Percentiles rank a stretch among this genome's conserved stretches.
Evolutionary conservation across 1,139 yeast genomes (phyloP).

Genomic region (Nakaseomyces bracarensis): DNA sequence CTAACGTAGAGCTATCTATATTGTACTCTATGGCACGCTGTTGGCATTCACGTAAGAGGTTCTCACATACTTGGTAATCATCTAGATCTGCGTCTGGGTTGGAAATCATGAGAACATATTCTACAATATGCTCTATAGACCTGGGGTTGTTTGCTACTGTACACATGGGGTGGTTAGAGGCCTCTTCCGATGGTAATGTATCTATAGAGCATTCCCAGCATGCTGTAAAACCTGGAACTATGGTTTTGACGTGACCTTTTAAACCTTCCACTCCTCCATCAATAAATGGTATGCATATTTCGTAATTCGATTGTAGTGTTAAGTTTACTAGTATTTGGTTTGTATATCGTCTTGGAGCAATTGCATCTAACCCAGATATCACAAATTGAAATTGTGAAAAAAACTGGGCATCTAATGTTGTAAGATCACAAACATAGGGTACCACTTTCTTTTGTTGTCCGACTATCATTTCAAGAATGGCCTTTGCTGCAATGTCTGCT

Average conservation of each 20-base stretch:
- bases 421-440: conserved; percentile 59
- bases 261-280: conserved; percentile 98
- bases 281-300: conserved; percentile 63
- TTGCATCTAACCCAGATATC: conserved; percentile 82
- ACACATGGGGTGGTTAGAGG: conserved; percentile 65
- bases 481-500: conserved; percentile 69
- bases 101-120: conserved; percentile 75
- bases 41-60: conserved; percentile 52
- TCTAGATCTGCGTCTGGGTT: conserved; percentile 78
- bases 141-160: conserved; percentile 93
- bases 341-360: conserved; percentile 89
- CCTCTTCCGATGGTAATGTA: conserved; percentile 54
- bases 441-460: conserved; percentile 40
- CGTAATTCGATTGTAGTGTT: conserved; percentile 46
- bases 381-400: conserved; percentile 65
- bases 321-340: conserved; percentile 63
- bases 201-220: conserved; percentile 91
- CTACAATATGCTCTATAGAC: conserved; percentile 88
- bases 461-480: conserved; percentile 42
- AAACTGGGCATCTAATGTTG: conserved; percentile 57
- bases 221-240: conserved; percentile 73
- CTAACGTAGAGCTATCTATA: conserved; percentile 55
- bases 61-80: conserved; percentile 54
- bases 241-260: conserved; percentile 84
- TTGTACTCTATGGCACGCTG: conserved; percentile 55